phyloP scores from a whole-genome alignment of 2,329 filamentous ascomycete species.

The Fusarium beomiforme region DNA sequence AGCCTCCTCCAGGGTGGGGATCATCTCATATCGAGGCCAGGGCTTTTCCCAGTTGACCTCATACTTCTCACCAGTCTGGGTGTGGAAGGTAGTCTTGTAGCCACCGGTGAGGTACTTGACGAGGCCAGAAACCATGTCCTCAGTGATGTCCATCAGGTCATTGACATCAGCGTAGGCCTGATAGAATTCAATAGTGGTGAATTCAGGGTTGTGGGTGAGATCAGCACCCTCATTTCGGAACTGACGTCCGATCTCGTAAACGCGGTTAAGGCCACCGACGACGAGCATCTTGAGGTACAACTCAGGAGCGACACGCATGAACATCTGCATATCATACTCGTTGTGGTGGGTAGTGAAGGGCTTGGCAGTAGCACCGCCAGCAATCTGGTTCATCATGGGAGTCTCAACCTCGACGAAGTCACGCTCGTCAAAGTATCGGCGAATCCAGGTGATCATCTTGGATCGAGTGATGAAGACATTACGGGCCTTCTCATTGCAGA shows the following conservation, averaged over 20 bases:
- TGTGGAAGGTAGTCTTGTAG: slow-evolving; percentile 87
- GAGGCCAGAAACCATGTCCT: slow-evolving; percentile 89
- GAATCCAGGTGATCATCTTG: slow-evolving; percentile 89
- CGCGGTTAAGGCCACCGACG: slow-evolving; percentile 91
- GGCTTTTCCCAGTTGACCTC: slow-evolving; percentile 96
- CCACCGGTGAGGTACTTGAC: slow-evolving; percentile 90
- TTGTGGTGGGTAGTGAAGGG: slow-evolving; percentile 98
- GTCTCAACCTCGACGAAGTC: slow-evolving; percentile 97
- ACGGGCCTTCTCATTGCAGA: slow-evolving; percentile 91
- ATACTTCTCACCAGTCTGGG: slow-evolving; percentile 85
- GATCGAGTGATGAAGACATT: slow-evolving; percentile 86
- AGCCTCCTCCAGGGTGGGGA: slow-evolving; percentile 81
- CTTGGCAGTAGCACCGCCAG: slow-evolving; percentile 91
- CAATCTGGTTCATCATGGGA: slow-evolving; percentile 96
- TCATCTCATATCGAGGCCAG: slow-evolving; percentile 96
- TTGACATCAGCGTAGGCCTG: slow-evolving; percentile 92
- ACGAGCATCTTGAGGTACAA: slow-evolving; percentile 96
- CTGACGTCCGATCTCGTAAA: slow-evolving; percentile 95
- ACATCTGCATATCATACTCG: slow-evolving; percentile 93
- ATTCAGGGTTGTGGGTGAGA: slow-evolving; percentile 92
- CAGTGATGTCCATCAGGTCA: slow-evolving; percentile 83
- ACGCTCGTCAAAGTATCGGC: slow-evolving; percentile 85
- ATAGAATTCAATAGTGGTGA: slow-evolving; percentile 98
- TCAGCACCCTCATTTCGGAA: slow-evolving; percentile 87
- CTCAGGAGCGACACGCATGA: slow-evolving; percentile 93